Conservation (phyloP, 2,329 filamentous ascomycete species). For the Aspergillus sp. region DNA sequence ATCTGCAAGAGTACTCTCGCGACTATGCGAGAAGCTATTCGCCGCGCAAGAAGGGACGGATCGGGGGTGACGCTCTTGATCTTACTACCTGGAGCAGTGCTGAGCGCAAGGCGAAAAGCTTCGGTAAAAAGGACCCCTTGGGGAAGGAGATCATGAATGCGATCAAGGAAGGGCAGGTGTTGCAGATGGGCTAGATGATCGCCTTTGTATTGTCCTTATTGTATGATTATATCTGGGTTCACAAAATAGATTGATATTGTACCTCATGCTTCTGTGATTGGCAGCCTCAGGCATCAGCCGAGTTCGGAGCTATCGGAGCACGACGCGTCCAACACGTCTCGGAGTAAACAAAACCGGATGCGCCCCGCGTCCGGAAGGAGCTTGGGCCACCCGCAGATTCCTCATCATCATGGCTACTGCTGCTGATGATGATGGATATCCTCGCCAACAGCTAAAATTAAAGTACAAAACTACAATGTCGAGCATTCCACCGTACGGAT, state of each 20-base stretch:
- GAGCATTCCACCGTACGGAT: no score
- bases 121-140: constrained; percentile 38
- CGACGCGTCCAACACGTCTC: constrained; percentile 16
- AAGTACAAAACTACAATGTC: no score
- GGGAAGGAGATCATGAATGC: constrained; percentile 28
- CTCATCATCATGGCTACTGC: neutral
- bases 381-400: constrained; percentile 16
- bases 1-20: constrained; percentile 1
- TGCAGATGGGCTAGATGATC: constrained; percentile 14
- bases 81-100: constrained; percentile 33
- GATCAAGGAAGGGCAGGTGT: constrained; percentile 36
- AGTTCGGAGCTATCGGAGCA: constrained; percentile 18
- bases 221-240: no score
- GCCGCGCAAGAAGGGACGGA: constrained; percentile 10
- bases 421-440: neutral
- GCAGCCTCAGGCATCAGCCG: constrained; percentile 13
- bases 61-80: constrained; percentile 41
- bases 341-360: constrained; percentile 18
- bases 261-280: neutral
- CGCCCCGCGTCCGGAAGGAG: constrained; percentile 17
- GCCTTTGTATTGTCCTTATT: no score
- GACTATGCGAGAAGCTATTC: neutral
- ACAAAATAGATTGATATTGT: neutral
- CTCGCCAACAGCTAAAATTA: no score
- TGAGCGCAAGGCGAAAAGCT: constrained; percentile 32